These are phyloP conservation scores for Monosporascus sp. DNA, from an alignment of 2,329 filamentous ascomycete species.

Conservation along the genomic window DNA sequence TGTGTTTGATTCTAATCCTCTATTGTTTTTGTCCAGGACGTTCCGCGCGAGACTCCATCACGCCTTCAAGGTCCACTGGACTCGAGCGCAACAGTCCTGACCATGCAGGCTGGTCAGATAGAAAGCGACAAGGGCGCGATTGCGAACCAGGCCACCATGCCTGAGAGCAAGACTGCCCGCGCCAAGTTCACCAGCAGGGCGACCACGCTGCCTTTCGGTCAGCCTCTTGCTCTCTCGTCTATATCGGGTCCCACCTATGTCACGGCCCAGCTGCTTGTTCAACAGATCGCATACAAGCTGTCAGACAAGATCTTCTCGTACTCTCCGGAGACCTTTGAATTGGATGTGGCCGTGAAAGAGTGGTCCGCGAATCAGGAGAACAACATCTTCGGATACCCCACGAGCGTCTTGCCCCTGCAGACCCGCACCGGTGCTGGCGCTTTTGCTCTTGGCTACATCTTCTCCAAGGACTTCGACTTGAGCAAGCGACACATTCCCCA, in stretches of 20 bases:
- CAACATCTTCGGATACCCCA: constrained; percentile 79
- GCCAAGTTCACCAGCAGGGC: constrained; percentile 38
- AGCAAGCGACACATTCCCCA: constrained; percentile 89
- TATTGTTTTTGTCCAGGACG: background rate
- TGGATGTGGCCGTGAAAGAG: constrained; percentile 75
- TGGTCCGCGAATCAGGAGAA: constrained; percentile 68
- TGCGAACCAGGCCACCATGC: constrained; percentile 24
- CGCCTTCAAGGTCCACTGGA: constrained; percentile 6
- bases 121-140: constrained; percentile 29
- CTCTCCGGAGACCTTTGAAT: constrained; percentile 87
- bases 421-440: constrained; percentile 84
- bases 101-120: constrained; percentile 32
- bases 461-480: constrained; percentile 93
- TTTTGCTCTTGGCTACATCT: constrained; percentile 93
- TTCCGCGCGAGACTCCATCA: constrained; percentile 4
- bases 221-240: constrained; percentile 47
- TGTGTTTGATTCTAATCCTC: background rate
- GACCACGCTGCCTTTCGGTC: constrained; percentile 53
- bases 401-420: constrained; percentile 75
- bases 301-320: constrained; percentile 98
- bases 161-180: constrained; percentile 25
- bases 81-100: constrained; percentile 7
- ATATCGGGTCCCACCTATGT: constrained; percentile 88
- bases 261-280: constrained; percentile 87
- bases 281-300: constrained; percentile 91